A percentile compares a stretch with the other conserved stretches of the same genome.
Conservation (phyloP, 495 filamentous ascomycete species). For the Delitschia confertaspora region DNA sequence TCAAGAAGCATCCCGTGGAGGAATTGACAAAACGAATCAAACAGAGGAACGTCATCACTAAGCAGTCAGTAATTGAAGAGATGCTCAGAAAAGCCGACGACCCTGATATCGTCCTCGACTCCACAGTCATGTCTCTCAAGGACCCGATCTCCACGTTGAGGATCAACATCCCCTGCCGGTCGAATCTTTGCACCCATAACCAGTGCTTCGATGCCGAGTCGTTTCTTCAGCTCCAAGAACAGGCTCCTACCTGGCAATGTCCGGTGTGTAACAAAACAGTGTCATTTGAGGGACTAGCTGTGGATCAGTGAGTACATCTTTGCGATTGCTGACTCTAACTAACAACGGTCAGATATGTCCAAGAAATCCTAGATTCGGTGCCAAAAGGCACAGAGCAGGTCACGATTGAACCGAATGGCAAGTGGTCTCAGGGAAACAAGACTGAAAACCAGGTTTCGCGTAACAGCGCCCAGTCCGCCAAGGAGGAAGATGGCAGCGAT, state of each 20-base stretch:
- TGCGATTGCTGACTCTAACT: background rate
- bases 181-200: slow-evolving; percentile 72
- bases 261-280: slow-evolving; percentile 82
- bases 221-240: slow-evolving; percentile 87
- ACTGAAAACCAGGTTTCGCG: slow-evolving; percentile 29
- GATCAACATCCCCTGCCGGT: slow-evolving; percentile 72
- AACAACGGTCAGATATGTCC: slow-evolving; percentile 60
- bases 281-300: slow-evolving; percentile 68
- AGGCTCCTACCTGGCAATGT: slow-evolving; percentile 90
- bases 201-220: slow-evolving; percentile 94
- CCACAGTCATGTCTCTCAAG: slow-evolving; percentile 79
- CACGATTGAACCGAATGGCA: slow-evolving; percentile 77
- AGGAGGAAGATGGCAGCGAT: slow-evolving; percentile 15
- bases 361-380: slow-evolving; percentile 70
- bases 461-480: slow-evolving; percentile 13
- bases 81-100: slow-evolving; percentile 77
- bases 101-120: slow-evolving; percentile 77
- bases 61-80: slow-evolving; percentile 70
- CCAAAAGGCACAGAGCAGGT: slow-evolving; percentile 67
- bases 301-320: slow-evolving; percentile 77
- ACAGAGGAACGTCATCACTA: slow-evolving; percentile 60
- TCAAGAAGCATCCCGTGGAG: slow-evolving; percentile 60
- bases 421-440: slow-evolving; percentile 53
- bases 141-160: slow-evolving; percentile 82
- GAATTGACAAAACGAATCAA: slow-evolving; percentile 62